phyloP scores from a whole-genome alignment of 495 filamentous ascomycete genomes.

The Lichenothelia convexa region DNA sequence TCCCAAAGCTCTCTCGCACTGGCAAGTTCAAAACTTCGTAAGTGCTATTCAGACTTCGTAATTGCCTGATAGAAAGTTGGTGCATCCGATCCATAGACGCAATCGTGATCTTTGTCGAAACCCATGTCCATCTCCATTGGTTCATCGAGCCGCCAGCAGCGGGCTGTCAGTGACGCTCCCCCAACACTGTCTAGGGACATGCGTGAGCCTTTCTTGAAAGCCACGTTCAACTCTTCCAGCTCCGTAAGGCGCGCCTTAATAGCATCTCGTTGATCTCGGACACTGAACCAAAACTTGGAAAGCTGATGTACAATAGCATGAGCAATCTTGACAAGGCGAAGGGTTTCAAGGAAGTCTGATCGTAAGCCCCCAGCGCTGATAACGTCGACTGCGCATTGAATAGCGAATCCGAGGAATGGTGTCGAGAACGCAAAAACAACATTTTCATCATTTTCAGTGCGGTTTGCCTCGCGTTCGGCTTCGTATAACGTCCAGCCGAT shows the following conservation, averaged over 20 bases:
- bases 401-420: slow-evolving; percentile 17
- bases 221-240: too few relatives aligned
- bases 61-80: too few relatives aligned
- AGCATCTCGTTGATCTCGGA: slow-evolving; percentile 6
- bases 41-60: too few relatives aligned
- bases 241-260: background rate
- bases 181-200: too few relatives aligned
- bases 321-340: slow-evolving; percentile 8
- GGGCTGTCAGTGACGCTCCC: too few relatives aligned
- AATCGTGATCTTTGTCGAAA: too few relatives aligned
- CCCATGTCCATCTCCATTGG: too few relatives aligned
- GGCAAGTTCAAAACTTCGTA: too few relatives aligned
- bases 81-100: too few relatives aligned
- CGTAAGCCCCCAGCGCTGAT: slow-evolving; percentile 14
- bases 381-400: slow-evolving; percentile 18
- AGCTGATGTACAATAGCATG: slow-evolving; percentile 13
- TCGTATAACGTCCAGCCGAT: slow-evolving; percentile 1
- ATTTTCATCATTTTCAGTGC: background rate
- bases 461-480: background rate
- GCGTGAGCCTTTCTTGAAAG: too few relatives aligned
- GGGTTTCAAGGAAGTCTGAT: slow-evolving; percentile 8
- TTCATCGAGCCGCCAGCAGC: too few relatives aligned
- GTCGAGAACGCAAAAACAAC: slow-evolving; percentile 10
- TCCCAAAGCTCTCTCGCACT: too few relatives aligned
- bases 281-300: slow-evolving; percentile 14